Conservation (phyloP, 2,329 filamentous ascomycete species). For the Xenoacremonium recifei region DNA sequence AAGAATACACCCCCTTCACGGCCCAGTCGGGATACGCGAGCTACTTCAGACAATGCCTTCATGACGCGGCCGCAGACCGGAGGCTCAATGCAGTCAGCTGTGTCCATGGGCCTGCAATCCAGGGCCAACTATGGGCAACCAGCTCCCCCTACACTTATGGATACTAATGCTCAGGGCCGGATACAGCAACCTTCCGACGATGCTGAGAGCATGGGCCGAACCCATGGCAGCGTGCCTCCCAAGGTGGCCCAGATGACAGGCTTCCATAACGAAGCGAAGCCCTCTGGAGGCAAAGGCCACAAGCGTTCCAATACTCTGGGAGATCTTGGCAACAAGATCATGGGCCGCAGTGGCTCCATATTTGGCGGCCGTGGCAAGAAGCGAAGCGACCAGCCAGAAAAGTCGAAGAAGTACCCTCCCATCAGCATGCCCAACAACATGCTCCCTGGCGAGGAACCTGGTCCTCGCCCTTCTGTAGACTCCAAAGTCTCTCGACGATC, state of each 20-base stretch:
- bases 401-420: slow-evolving; percentile 76
- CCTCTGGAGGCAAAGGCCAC: slow-evolving; percentile 53
- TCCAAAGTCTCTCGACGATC: slow-evolving; percentile 66
- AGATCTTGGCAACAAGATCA: slow-evolving; percentile 78
- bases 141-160: slow-evolving; percentile 79
- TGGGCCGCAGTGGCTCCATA: slow-evolving; percentile 79
- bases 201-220: slow-evolving; percentile 62
- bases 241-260: slow-evolving; percentile 60
- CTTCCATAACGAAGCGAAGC: slow-evolving; percentile 53
- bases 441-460: slow-evolving; percentile 53
- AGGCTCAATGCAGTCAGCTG: slow-evolving; percentile 70
- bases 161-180: slow-evolving; percentile 84
- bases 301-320: slow-evolving; percentile 74
- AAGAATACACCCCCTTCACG: slow-evolving; percentile 29
- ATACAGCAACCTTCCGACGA: slow-evolving; percentile 80
- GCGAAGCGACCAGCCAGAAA: slow-evolving; percentile 54
- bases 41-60: slow-evolving; percentile 39
- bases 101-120: slow-evolving; percentile 62
- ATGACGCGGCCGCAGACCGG: slow-evolving; percentile 73
- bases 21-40: slow-evolving; percentile 34
- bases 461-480: slow-evolving; percentile 63
- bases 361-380: slow-evolving; percentile 64
- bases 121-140: slow-evolving; percentile 80
- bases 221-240: slow-evolving; percentile 57
- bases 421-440: slow-evolving; percentile 83